phyloP scores from a whole-genome alignment of 2,329 filamentous ascomycete genomes.

The Nectriaceae sp. region DNA sequence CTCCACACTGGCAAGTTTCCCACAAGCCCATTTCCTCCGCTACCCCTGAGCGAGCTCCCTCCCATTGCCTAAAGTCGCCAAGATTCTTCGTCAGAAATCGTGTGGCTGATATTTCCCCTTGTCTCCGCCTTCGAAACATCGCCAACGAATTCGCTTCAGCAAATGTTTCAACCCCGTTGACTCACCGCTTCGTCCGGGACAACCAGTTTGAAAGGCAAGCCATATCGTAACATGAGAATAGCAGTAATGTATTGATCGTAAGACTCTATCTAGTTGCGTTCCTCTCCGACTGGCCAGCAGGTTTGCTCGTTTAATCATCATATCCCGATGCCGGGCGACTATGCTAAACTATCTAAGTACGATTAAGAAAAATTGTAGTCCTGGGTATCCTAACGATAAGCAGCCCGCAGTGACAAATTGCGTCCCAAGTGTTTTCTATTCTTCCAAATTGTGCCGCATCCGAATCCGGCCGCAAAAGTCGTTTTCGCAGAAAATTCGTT shows the following conservation, averaged over 20 bases:
- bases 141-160: neutral
- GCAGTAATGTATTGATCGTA: constrained; percentile 26
- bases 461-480: neutral
- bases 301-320: constrained; percentile 31
- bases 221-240: neutral
- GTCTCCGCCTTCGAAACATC: neutral
- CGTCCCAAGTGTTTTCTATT: neutral
- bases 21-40: too few relatives aligned
- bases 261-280: constrained; percentile 28
- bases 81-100: too few relatives aligned
- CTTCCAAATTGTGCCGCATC: neutral
- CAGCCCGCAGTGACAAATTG: neutral
- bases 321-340: constrained; percentile 25
- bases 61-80: too few relatives aligned
- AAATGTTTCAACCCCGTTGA: neutral
- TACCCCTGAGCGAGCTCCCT: too few relatives aligned
- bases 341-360: constrained; percentile 22
- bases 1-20: too few relatives aligned
- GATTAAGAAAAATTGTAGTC: constrained; percentile 13
- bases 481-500: neutral
- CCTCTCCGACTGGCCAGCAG: constrained; percentile 31
- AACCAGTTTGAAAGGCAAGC: neutral
- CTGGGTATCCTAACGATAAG: neutral
- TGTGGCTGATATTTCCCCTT: neutral
- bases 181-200: neutral